Evolutionary conservation across 441 rosid genomes (phyloP).

Genomic region (Kokia cookei): DNA sequence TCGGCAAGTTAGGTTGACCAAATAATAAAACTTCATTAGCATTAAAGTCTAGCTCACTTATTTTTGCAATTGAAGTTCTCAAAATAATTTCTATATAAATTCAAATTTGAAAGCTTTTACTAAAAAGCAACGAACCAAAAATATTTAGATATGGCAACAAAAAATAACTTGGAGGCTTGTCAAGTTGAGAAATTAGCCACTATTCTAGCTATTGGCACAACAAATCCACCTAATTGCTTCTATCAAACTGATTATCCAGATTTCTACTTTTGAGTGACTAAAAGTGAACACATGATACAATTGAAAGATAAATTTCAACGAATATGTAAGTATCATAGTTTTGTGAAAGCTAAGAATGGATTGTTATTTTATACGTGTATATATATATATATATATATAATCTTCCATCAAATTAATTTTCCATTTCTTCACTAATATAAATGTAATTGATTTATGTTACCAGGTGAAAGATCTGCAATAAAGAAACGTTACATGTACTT

Average conservation of each 20-base stretch:
- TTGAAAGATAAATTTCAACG: slow-evolving; percentile 36
- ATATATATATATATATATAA: no score
- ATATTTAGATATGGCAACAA: neutral
- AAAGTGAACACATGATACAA: slow-evolving; percentile 30
- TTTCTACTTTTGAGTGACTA: slow-evolving; percentile 32
- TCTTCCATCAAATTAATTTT: neutral
- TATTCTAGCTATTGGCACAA: slow-evolving; percentile 31
- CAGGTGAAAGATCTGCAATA: neutral
- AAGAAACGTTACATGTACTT: neutral
- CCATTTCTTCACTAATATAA: neutral
- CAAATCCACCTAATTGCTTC: slow-evolving; percentile 23
- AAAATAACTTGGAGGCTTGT: slow-evolving; percentile 8
- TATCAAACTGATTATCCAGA: slow-evolving; percentile 27
- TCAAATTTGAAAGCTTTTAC: neutral
- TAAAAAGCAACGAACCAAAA: neutral
- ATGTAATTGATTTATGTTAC: no score
- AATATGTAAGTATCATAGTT: slow-evolving; percentile 23
- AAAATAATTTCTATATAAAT: neutral
- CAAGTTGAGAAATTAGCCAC: slow-evolving; percentile 27
- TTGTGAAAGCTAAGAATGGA: neutral
- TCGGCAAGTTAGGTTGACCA: neutral
- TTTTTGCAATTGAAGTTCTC: neutral
- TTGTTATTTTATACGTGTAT: no score
- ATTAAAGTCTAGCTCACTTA: neutral
- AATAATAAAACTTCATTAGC: neutral